These are phyloP conservation scores for Metschnikowia gelsemii DNA, from an alignment of 805 yeast species.

Conservation along the genomic window DNA sequence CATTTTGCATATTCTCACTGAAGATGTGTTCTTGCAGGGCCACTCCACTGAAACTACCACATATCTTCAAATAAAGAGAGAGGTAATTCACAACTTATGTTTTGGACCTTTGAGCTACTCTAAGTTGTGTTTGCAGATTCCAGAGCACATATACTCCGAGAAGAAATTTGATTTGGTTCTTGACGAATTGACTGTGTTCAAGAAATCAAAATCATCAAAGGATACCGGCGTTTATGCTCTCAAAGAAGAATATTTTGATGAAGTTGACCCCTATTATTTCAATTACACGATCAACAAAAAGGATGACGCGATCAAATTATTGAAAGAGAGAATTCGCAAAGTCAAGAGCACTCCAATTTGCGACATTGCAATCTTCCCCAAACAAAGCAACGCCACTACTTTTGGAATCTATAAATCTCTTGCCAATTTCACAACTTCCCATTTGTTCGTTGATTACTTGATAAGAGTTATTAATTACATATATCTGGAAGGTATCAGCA, in stretches of 20 bases:
- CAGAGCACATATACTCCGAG: slow-evolving; percentile 73
- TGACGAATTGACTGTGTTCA: slow-evolving; percentile 33
- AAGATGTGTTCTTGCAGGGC: slow-evolving; percentile 58
- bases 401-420: slow-evolving; percentile 44
- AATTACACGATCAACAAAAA: slow-evolving; percentile 75
- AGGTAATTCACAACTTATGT: slow-evolving; percentile 80
- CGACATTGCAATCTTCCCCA: slow-evolving; percentile 60
- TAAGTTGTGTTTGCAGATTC: slow-evolving; percentile 63
- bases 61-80: slow-evolving; percentile 55
- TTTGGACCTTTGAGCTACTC: slow-evolving; percentile 72
- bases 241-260: slow-evolving; percentile 35
- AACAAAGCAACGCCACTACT: slow-evolving; percentile 29
- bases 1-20: slow-evolving; percentile 66
- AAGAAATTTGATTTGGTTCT: slow-evolving; percentile 64
- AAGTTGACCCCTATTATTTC: slow-evolving; percentile 66
- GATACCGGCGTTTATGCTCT: slow-evolving; percentile 39
- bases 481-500: slow-evolving; percentile 34
- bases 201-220: slow-evolving; percentile 34
- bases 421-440: slow-evolving; percentile 52
- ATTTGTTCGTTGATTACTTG: slow-evolving; percentile 53
- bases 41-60: slow-evolving; percentile 47
- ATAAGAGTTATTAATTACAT: slow-evolving; percentile 48
- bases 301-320: slow-evolving; percentile 73
- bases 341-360: slow-evolving; percentile 36
- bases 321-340: slow-evolving; percentile 51